Evolutionary conservation across 495 filamentous ascomycete species (phyloP).

Genomic region (Penicillium bialowiezense): DNA sequence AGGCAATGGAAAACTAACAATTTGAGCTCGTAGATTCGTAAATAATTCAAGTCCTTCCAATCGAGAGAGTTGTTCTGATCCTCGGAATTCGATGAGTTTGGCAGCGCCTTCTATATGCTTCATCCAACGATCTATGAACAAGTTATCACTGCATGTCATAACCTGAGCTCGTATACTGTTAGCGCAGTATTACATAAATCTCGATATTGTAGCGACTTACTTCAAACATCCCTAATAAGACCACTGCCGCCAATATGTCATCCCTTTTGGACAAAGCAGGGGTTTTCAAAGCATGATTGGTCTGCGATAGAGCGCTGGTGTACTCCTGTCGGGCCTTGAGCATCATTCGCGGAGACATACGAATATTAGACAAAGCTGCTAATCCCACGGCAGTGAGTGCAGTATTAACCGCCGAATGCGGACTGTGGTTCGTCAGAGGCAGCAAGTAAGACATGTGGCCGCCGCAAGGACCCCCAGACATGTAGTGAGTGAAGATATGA

Average conservation of each 20-base stretch:
- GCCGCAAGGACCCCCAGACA: slow-evolving; percentile 1
- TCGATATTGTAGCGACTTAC: background rate
- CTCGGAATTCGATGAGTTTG: slow-evolving; percentile 13
- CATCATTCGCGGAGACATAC: slow-evolving; percentile 14
- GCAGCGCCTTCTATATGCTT: slow-evolving; percentile 17
- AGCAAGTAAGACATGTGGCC: slow-evolving; percentile 10
- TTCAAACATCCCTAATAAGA: slow-evolving; percentile 16
- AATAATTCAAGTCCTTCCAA: slow-evolving; percentile 6
- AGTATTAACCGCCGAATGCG: slow-evolving; percentile 4
- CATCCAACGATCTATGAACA: slow-evolving; percentile 15
- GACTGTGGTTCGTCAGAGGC: slow-evolving; percentile 1
- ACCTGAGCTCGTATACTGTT: background rate
- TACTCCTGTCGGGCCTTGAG: slow-evolving; percentile 13
- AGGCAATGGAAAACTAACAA: no score
- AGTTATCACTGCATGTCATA: slow-evolving; percentile 12
- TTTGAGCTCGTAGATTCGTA: slow-evolving; percentile 9
- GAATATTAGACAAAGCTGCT: slow-evolving; percentile 16
- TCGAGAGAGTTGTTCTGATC: slow-evolving; percentile 6
- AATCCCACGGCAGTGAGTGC: slow-evolving; percentile 14
- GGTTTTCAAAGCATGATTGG: slow-evolving; percentile 9
- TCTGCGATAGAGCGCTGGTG: slow-evolving; percentile 11
- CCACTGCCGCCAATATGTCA: slow-evolving; percentile 12
- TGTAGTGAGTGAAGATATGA: slow-evolving; percentile 4
- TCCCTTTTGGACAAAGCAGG: slow-evolving; percentile 7
- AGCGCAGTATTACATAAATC: no score